Conservation (phyloP, 495 filamentous ascomycete species). For the Penicillium salamii region DNA sequence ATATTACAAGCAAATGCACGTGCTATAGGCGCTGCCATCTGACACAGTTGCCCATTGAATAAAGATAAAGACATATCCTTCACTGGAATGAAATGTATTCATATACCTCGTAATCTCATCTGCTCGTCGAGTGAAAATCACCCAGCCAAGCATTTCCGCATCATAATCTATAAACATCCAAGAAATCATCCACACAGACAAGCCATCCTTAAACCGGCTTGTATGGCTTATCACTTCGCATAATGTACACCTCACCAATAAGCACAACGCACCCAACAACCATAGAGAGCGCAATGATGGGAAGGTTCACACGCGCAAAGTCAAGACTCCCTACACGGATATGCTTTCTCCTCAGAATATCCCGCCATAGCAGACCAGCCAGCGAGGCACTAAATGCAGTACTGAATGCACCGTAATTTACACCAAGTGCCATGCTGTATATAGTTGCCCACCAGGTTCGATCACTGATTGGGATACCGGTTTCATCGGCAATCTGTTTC, state of each 20-base stretch:
- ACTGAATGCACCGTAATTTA: conserved; percentile 69
- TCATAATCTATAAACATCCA: conserved; percentile 2
- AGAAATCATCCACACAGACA: neutral
- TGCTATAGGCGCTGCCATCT: too few relatives aligned
- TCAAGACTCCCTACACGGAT: conserved; percentile 56
- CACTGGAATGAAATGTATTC: neutral
- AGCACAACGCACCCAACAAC: conserved; percentile 57
- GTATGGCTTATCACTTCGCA: conserved; percentile 28
- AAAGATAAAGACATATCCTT: too few relatives aligned
- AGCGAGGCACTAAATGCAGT: conserved; percentile 63
- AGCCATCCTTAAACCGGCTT: neutral
- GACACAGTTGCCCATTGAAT: neutral
- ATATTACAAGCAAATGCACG: neutral
- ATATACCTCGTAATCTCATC: conserved; percentile 7
- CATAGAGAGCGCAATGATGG: conserved; percentile 66
- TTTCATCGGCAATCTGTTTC: conserved; percentile 50
- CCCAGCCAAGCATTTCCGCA: neutral
- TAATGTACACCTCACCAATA: conserved; percentile 58
- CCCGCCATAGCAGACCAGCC: conserved; percentile 63
- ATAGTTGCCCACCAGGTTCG: conserved; percentile 65
- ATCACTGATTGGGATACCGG: conserved; percentile 43
- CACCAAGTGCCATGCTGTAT: conserved; percentile 65
- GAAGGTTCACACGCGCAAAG: conserved; percentile 62
- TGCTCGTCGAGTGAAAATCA: neutral
- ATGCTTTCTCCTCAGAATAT: conserved; percentile 61